Evolutionary conservation across 495 filamentous ascomycete genomes (phyloP), one percentile per base, ranked within the genome.

Genomic region (Xylaria venustula): DNA sequence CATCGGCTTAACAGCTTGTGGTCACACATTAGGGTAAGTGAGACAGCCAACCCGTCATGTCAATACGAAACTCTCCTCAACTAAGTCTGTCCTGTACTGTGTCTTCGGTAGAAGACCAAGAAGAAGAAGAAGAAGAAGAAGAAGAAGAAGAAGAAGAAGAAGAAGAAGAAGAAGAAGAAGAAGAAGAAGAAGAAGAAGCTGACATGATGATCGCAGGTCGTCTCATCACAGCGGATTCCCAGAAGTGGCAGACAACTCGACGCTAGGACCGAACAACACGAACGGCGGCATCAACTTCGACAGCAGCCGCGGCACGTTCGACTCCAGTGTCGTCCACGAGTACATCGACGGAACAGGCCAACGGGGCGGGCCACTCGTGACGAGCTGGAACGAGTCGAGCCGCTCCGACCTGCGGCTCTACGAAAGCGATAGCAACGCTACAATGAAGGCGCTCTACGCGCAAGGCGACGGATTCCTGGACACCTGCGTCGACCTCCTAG

Each of bases 1-100:
- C 62, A 82, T 85, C 41, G 70, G 62, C 15, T 71, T 83, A 58
- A 77, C 74, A 7, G 81, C 81, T 12, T 83, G 81, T 63, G 81
- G 81, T 2, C 81, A 84, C 58, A 75, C 81, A 5, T 63, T 84
- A 32, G 81, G 81, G 71, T 63, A 23, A 71, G 66, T 61, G 9
- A 34, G 37, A 11, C 17, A 28, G 17, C 30, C 30, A 34, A 11
- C 30, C 30, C 4, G 30, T 5, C 30, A 34, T 34, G 4, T 34
- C 30, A 5, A 34, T 34, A 4, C 30, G 11, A 11, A 11, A 4
- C 11, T 34, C 30, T 11, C 30, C 30, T 11, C 30, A 20, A n/a
- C n/a, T n/a, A n/a, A n/a, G n/a, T n/a, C n/a, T n/a, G n/a, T n/a
- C n/a, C n/a, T n/a, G n/a, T n/a, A n/a, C n/a, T n/a, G n/a, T n/a